phyloP scores from a whole-genome alignment of 495 filamentous ascomycete species.

The Aspergillus egyptiacus region DNA sequence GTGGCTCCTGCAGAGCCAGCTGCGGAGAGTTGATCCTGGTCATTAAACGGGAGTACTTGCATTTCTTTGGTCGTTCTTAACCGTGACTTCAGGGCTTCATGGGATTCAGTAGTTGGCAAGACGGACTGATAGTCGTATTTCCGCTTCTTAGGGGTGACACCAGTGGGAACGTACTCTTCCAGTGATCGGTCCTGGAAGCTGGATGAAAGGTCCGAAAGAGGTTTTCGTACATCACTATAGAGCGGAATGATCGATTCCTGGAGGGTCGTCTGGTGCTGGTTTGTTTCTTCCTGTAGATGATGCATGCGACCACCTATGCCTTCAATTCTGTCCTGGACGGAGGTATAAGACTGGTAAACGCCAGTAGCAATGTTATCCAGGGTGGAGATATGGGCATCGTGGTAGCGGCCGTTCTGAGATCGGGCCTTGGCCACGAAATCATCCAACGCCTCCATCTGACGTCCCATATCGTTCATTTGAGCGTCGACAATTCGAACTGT shows the following conservation, averaged over 20 bases:
- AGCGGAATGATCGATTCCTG: slow-evolving; percentile 54
- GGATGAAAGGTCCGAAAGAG: slow-evolving; percentile 62
- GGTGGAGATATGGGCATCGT: slow-evolving; percentile 57
- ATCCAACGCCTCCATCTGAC: slow-evolving; percentile 82
- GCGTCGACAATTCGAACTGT: slow-evolving; percentile 84
- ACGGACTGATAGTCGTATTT: slow-evolving; percentile 68
- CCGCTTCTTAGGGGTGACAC: slow-evolving; percentile 74
- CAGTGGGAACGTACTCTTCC: slow-evolving; percentile 75
- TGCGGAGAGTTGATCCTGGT: slow-evolving; percentile 22
- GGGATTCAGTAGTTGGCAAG: slow-evolving; percentile 69
- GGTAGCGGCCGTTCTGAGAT: slow-evolving; percentile 71
- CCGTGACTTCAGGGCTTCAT: slow-evolving; percentile 59
- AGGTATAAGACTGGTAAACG: slow-evolving; percentile 64
- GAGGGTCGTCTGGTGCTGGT: slow-evolving; percentile 45
- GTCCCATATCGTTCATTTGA: slow-evolving; percentile 78
- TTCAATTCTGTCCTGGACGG: slow-evolving; percentile 59
- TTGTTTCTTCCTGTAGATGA: slow-evolving; percentile 58
- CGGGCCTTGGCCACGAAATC: slow-evolving; percentile 82
- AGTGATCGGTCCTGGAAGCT: slow-evolving; percentile 56
- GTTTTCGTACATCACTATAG: slow-evolving; percentile 53
- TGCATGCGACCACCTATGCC: slow-evolving; percentile 56
- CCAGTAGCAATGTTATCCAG: slow-evolving; percentile 54
- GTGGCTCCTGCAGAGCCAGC: slow-evolving; percentile 26
- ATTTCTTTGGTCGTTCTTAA: slow-evolving; percentile 43
- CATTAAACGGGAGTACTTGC: slow-evolving; percentile 31